Conservation (phyloP, 2,329 filamentous ascomycete species). For the Sclerotinia borealis region DNA sequence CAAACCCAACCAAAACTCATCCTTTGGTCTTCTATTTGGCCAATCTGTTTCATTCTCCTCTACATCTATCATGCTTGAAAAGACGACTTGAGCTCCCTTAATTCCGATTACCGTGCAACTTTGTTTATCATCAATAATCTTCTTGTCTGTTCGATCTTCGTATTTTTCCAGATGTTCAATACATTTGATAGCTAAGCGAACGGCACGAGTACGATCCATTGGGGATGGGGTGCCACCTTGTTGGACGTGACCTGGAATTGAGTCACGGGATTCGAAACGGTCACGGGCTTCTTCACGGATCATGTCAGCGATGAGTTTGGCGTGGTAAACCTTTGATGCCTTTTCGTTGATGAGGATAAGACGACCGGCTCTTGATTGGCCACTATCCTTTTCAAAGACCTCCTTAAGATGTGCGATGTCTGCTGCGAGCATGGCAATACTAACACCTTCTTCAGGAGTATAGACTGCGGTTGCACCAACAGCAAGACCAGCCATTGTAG, state of each 20-base stretch:
- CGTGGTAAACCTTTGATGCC: conserved; percentile 82
- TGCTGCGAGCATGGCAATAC: conserved; percentile 82
- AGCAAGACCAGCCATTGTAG: conserved; percentile 82
- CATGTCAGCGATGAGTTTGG: conserved; percentile 90
- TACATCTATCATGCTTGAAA: conserved; percentile 72
- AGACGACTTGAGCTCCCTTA: conserved; percentile 82
- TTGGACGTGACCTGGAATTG: conserved; percentile 89
- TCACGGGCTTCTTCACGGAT: conserved; percentile 90
- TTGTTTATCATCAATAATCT: conserved; percentile 67
- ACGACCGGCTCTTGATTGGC: conserved; percentile 83
- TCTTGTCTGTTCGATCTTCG: conserved; percentile 56
- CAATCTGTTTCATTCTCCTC: conserved; percentile 89
- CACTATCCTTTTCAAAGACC: conserved; percentile 77
- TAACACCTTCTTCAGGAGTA: conserved; percentile 93
- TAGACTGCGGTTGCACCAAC: conserved; percentile 92
- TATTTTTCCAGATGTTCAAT: conserved; percentile 85
- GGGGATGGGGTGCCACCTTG: conserved; percentile 88
- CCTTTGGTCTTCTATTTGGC: conserved; percentile 77
- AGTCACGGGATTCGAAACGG: conserved; percentile 86
- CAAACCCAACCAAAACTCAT: conserved; percentile 78
- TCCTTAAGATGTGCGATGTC: conserved; percentile 87
- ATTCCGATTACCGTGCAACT: conserved; percentile 85
- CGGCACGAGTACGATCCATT: conserved; percentile 92
- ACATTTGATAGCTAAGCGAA: conserved; percentile 88
- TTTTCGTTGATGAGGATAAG: conserved; percentile 97